Conservation (phyloP, 805 yeast genomes). For the Maudiozyma turicensis region DNA sequence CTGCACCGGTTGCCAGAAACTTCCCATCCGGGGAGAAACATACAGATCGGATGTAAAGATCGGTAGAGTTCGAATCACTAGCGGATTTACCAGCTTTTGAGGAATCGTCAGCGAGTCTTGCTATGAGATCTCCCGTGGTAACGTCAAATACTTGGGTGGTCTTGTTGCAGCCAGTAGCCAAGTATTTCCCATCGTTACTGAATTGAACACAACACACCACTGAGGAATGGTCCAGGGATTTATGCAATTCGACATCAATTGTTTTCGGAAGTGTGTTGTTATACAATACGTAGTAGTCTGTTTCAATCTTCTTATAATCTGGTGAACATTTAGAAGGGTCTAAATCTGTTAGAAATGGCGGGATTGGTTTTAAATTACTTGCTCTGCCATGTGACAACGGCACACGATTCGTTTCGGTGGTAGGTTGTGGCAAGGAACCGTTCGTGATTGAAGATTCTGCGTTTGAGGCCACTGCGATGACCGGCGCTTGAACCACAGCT, state of each 20-base stretch:
- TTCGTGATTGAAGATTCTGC: neutral
- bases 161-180: constrained; percentile 96
- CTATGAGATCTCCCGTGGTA: constrained; percentile 80
- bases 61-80: constrained; percentile 54
- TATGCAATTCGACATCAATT: constrained; percentile 80
- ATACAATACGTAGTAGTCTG: constrained; percentile 80
- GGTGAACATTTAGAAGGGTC: constrained; percentile 71
- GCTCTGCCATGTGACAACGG: constrained; percentile 15
- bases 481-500: neutral
- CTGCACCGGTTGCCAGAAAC: constrained; percentile 89
- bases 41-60: constrained; percentile 87
- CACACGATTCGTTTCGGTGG: constrained; percentile 3
- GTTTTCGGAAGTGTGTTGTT: constrained; percentile 74
- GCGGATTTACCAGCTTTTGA: constrained; percentile 31
- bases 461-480: neutral
- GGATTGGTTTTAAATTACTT: constrained; percentile 60
- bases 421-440: neutral
- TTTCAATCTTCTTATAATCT: constrained; percentile 68
- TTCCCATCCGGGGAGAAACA: constrained; percentile 95
- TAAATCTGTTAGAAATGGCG: constrained; percentile 70
- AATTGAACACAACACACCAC: constrained; percentile 96
- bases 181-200: constrained; percentile 78
- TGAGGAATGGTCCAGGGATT: constrained; percentile 82
- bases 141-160: constrained; percentile 92
- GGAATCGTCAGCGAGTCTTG: constrained; percentile 75